A percentile compares a stretch with the other conserved stretches of the same genome.
phyloP scores from a whole-genome alignment of 1,284 basidiomycete species.

The Cutaneotrichosporon spelunceum region DNA sequence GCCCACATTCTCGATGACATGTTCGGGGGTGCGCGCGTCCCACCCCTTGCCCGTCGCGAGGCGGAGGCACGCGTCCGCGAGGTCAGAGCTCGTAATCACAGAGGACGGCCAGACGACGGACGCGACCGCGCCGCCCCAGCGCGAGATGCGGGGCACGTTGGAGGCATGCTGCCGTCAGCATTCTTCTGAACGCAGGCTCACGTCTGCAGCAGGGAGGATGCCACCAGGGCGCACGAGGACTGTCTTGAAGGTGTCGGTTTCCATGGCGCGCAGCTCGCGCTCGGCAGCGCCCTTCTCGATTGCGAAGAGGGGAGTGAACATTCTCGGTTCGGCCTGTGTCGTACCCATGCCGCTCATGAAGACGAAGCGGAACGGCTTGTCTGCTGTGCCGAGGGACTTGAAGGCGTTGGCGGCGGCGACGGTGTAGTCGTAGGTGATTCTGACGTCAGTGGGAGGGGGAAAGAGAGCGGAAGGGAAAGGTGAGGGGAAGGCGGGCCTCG shows the following conservation, averaged over 20 bases:
- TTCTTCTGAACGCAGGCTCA: slow-evolving; percentile 14
- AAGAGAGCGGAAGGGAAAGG: no score
- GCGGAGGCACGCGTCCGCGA: slow-evolving; percentile 22
- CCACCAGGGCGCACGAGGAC: slow-evolving; percentile 31
- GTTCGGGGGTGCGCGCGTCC: slow-evolving; percentile 24
- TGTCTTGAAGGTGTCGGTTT: slow-evolving; percentile 21
- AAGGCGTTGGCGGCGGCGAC: slow-evolving; percentile 26
- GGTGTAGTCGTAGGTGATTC: slow-evolving; percentile 38
- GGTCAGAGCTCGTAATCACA: slow-evolving; percentile 16
- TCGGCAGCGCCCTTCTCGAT: slow-evolving; percentile 33
- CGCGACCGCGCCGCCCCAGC: background rate
- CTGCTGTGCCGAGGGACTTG: slow-evolving; percentile 22
- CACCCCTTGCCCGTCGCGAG: slow-evolving; percentile 25
- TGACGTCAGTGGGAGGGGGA: slow-evolving; percentile 4
- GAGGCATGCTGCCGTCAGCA: slow-evolving; percentile 9
- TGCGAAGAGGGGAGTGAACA: slow-evolving; percentile 22
- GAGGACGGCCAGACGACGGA: slow-evolving; percentile 15
- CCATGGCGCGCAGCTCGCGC: slow-evolving; percentile 20
- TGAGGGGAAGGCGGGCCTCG: no score
- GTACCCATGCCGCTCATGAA: slow-evolving; percentile 34
- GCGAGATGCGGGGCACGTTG: slow-evolving; percentile 5
- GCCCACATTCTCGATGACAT: background rate
- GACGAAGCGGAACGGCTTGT: slow-evolving; percentile 33
- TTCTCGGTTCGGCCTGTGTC: slow-evolving; percentile 20
- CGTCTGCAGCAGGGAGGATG: slow-evolving; percentile 29